A percentile compares a stretch with the other conserved stretches of the same genome.
These are phyloP conservation scores for Mycena rebaudengoi DNA, from an alignment of 768 basidiomycete genomes.

Conservation along the genomic window DNA sequence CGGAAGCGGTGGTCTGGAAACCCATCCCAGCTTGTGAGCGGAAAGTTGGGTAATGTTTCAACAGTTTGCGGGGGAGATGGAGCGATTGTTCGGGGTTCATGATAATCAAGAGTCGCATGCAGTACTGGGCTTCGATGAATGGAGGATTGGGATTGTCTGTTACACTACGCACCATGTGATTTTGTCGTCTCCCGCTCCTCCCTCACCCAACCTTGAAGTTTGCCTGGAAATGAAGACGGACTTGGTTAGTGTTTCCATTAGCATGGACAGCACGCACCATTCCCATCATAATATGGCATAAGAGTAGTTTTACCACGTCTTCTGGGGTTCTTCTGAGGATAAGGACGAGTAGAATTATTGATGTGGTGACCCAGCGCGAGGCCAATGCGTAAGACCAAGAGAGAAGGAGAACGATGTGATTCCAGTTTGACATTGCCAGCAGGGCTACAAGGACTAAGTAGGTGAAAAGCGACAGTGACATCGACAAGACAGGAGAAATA, in stretches of 20 bases:
- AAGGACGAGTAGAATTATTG: background rate
- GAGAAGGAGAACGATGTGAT: too few species aligned
- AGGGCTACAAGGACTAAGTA: too few species aligned
- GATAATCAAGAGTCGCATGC: too few species aligned
- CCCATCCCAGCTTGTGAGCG: constrained; percentile 3
- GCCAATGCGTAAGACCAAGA: too few species aligned
- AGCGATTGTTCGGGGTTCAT: background rate
- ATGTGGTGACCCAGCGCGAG: too few species aligned
- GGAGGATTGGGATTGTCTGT: background rate
- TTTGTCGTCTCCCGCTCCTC: background rate
- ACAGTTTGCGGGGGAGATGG: background rate
- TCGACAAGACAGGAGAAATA: too few species aligned
- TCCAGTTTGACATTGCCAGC: too few species aligned
- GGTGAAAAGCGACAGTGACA: too few species aligned
- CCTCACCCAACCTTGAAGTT: constrained; percentile 1
- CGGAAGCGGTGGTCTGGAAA: constrained; percentile 1
- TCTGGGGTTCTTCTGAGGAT: too few species aligned
- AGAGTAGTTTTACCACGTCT: background rate
- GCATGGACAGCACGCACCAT: background rate
- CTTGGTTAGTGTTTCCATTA: background rate
- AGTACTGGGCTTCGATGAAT: background rate
- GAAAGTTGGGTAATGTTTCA: background rate
- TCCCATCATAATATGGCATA: background rate
- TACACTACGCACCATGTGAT: background rate
- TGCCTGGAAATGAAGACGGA: background rate